These are phyloP conservation scores for Oryza punctata DNA, from an alignment of 176 grass and related monocot genomes.

Conservation along the genomic window DNA sequence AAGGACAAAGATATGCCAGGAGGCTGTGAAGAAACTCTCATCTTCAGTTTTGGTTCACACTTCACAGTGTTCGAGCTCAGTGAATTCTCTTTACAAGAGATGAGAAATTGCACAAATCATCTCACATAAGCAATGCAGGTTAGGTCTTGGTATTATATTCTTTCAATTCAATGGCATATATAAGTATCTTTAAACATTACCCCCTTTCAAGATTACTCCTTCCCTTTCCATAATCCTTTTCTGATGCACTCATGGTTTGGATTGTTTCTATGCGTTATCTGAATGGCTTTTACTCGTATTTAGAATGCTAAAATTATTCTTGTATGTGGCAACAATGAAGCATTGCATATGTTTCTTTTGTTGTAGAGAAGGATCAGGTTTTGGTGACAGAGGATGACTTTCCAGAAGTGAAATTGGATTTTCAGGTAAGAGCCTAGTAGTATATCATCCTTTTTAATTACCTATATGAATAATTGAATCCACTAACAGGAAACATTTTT, in stretches of 20 bases:
- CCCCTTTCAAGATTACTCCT: background rate
- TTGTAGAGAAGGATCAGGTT: slow-evolving; percentile 50
- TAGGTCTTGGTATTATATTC: slow-evolving; percentile 14
- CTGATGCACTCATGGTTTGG: background rate
- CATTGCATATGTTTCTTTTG: slow-evolving; percentile 20
- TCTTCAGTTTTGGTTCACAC: slow-evolving; percentile 39
- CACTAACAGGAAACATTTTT: slow-evolving; percentile 95
- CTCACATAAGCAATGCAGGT: slow-evolving; percentile 58
- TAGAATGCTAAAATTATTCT: background rate
- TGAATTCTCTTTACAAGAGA: slow-evolving; percentile 43
- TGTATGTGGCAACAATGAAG: slow-evolving; percentile 11
- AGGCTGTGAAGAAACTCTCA: slow-evolving; percentile 46
- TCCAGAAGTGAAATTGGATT: slow-evolving; percentile 86
- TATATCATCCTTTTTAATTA: slow-evolving; percentile 20
- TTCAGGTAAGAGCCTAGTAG: slow-evolving; percentile 61
- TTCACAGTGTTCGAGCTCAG: slow-evolving; percentile 41
- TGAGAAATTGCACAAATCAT: slow-evolving; percentile 31
- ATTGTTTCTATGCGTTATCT: slow-evolving; percentile 22
- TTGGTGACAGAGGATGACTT: slow-evolving; percentile 75
- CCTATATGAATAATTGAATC: slow-evolving; percentile 44
- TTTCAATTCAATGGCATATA: background rate
- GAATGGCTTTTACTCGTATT: slow-evolving; percentile 12
- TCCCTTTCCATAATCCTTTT: slow-evolving; percentile 1
- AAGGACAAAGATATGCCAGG: slow-evolving; percentile 42
- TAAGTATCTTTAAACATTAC: background rate